A percentile compares a stretch with the other conserved stretches of the same genome.
Evolutionary conservation across 495 filamentous ascomycete genomes (phyloP).

Genomic region (Podospora didyma): DNA sequence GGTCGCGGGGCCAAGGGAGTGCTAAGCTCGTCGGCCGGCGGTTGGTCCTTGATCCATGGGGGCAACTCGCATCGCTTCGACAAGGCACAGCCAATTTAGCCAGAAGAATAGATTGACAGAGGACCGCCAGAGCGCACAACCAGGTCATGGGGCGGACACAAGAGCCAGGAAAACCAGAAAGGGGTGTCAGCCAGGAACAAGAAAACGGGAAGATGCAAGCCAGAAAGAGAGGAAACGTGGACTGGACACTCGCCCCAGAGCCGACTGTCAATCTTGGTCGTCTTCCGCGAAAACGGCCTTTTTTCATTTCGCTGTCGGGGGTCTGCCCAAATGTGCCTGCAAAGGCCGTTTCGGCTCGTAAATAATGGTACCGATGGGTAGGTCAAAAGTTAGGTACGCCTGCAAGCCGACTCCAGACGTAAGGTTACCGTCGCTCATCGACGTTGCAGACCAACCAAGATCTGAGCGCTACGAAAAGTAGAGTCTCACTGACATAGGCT

Average conservation of each 20-base stretch:
- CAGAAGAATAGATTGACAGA: conserved; percentile 28
- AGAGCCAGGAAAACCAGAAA: conserved; percentile 12
- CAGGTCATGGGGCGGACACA: conserved; percentile 23
- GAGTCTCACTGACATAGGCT: not conserved
- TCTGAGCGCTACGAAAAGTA: not conserved
- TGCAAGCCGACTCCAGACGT: conserved; percentile 1
- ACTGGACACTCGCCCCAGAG: not conserved
- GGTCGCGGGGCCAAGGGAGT: conserved; percentile 16
- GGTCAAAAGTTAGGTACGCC: conserved; percentile 5
- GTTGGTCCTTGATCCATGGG: conserved; percentile 6
- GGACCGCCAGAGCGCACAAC: conserved; percentile 21
- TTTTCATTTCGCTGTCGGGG: too few species aligned
- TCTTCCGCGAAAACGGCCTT: not conserved
- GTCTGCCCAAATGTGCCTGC: not conserved
- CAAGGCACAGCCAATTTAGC: conserved; percentile 30
- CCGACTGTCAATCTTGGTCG: not conserved
- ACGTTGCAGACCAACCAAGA: conserved; percentile 2
- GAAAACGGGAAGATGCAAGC: conserved; percentile 4
- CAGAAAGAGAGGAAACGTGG: not conserved
- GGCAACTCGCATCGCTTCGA: conserved; percentile 17
- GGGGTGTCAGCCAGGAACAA: conserved; percentile 1
- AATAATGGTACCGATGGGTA: conserved; percentile 11
- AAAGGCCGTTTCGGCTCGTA: conserved; percentile 14
- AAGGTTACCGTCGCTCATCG: conserved; percentile 4
- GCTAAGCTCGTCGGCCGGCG: conserved; percentile 1